phyloP scores from a whole-genome alignment of 2,329 filamentous ascomycete genomes.

The Epichloe elymi region DNA sequence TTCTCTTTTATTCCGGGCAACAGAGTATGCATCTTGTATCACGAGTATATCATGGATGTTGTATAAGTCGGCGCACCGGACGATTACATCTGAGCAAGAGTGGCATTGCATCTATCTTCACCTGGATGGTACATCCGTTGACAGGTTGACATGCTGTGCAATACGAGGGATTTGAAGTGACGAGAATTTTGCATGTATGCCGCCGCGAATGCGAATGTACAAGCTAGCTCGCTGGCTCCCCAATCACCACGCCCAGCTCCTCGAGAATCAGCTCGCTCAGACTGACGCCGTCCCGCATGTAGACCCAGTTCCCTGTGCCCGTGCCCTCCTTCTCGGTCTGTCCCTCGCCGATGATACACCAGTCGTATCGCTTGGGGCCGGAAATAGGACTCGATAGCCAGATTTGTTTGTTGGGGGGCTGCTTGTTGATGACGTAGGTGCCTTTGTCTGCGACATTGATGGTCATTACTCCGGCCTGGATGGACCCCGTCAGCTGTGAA shows the following conservation, averaged over 20 bases:
- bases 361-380: constrained; percentile 91
- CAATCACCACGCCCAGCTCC: constrained; percentile 60
- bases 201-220: no score
- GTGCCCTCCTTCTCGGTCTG: constrained; percentile 67
- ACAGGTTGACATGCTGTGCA: background rate
- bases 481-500: no score
- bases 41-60: no score
- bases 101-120: no score
- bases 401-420: constrained; percentile 96
- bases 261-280: constrained; percentile 58
- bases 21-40: no score
- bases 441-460: constrained; percentile 56
- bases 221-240: constrained; percentile 14
- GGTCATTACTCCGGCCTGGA: constrained; percentile 72
- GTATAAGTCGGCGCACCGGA: no score
- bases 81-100: no score
- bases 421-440: constrained; percentile 94
- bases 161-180: background rate
- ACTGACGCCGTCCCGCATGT: constrained; percentile 67
- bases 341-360: constrained; percentile 59
- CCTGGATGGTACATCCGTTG: no score
- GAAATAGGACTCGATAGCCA: constrained; percentile 89
- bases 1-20: no score
- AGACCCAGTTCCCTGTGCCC: constrained; percentile 68
- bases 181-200: no score